Evolutionary conservation across 2,329 filamentous ascomycete genomes (phyloP).

Genomic region (Cercospora sojina): DNA sequence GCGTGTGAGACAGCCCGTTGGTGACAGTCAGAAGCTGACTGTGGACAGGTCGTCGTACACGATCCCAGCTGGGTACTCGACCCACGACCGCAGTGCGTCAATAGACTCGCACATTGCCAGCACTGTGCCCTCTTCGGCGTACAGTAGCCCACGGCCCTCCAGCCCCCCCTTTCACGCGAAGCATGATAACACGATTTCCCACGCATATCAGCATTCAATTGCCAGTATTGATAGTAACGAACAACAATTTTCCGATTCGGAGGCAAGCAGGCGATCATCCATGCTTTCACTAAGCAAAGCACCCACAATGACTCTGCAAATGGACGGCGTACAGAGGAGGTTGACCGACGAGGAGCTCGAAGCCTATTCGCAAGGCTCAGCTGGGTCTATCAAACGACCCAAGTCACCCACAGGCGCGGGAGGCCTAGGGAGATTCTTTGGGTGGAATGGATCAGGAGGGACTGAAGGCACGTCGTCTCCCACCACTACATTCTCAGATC

Average conservation of each 20-base stretch:
- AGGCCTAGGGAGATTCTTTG: slow-evolving; percentile 64
- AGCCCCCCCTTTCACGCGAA: slow-evolving; percentile 29
- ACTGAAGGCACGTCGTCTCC: slow-evolving; percentile 55
- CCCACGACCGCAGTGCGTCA: slow-evolving; percentile 29
- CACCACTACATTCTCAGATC: slow-evolving; percentile 63
- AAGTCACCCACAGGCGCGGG: slow-evolving; percentile 48
- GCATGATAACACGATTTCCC: slow-evolving; percentile 31
- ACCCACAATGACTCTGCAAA: slow-evolving; percentile 38
- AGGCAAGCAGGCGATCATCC: slow-evolving; percentile 20
- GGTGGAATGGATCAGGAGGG: slow-evolving; percentile 59
- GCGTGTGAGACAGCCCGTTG: background rate
- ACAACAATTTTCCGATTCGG: slow-evolving; percentile 19
- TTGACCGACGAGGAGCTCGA: slow-evolving; percentile 37
- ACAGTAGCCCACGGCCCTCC: slow-evolving; percentile 31
- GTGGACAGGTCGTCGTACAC: slow-evolving; percentile 24
- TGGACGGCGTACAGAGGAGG: slow-evolving; percentile 38
- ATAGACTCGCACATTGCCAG: slow-evolving; percentile 32
- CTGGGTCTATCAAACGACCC: slow-evolving; percentile 36
- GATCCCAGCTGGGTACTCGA: slow-evolving; percentile 9
- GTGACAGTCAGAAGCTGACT: slow-evolving; percentile 9
- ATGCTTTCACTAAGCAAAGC: slow-evolving; percentile 31
- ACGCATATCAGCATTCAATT: slow-evolving; percentile 30
- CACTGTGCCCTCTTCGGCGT: slow-evolving; percentile 27
- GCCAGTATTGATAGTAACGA: slow-evolving; percentile 31
- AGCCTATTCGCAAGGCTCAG: slow-evolving; percentile 24